A percentile compares a stretch with the other conserved stretches of the same genome.
Evolutionary conservation across 208 protist genomes (phyloP).

Genomic region (Lotmaria passim): DNA sequence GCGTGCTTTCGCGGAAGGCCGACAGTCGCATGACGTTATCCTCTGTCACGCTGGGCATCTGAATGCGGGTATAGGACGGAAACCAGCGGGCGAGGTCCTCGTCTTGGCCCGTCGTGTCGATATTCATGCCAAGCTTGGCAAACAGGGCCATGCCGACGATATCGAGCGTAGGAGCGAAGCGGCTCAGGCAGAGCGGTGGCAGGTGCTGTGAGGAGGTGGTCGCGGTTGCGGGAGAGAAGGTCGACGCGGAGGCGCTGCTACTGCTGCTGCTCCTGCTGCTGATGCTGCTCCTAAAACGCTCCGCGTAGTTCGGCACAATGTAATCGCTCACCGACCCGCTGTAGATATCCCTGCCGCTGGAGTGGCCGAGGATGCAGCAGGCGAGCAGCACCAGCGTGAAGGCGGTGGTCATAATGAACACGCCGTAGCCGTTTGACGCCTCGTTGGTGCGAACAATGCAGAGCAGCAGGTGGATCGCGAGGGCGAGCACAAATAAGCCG

Average conservation of each 20-base stretch:
- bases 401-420: slow-evolving; percentile 36
- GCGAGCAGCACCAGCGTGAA: slow-evolving; percentile 53
- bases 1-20: slow-evolving; percentile 34
- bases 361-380: slow-evolving; percentile 55
- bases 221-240: neutral
- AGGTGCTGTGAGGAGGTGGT: slow-evolving; percentile 1
- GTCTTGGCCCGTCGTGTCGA: slow-evolving; percentile 24
- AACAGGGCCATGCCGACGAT: slow-evolving; percentile 68
- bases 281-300: slow-evolving; percentile 9
- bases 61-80: slow-evolving; percentile 40
- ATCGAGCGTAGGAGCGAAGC: slow-evolving; percentile 43
- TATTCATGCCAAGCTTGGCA: slow-evolving; percentile 61
- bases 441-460: slow-evolving; percentile 52
- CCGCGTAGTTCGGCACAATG: slow-evolving; percentile 35
- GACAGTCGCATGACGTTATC: slow-evolving; percentile 35
- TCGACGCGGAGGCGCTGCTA: neutral
- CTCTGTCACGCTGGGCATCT: neutral
- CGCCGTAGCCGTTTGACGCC: slow-evolving; percentile 50
- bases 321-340: slow-evolving; percentile 36
- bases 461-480: slow-evolving; percentile 60
- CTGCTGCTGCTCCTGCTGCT: neutral
- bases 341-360: slow-evolving; percentile 31
- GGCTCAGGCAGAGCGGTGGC: slow-evolving; percentile 47
- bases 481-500: slow-evolving; percentile 59
- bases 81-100: slow-evolving; percentile 63